phyloP scores from a whole-genome alignment of 495 filamentous ascomycete species.

The Penicillium macrosclerotiorum region DNA sequence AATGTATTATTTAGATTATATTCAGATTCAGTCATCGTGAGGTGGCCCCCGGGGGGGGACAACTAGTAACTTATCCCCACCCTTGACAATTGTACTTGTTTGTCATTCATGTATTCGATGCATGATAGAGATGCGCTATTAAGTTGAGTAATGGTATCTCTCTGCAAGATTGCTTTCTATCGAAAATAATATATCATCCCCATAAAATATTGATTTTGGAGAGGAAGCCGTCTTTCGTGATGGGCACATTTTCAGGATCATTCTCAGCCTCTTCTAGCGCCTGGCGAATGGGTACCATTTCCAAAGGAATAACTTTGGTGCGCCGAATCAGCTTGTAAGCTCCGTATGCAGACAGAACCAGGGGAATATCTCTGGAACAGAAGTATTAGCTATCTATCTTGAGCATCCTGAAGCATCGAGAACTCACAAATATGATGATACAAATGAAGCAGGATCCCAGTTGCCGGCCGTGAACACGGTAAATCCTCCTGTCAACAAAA shows the following conservation, averaged over 20 bases:
- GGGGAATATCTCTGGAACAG: constrained; percentile 34
- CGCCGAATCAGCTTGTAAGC: constrained; percentile 41
- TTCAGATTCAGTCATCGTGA: no score
- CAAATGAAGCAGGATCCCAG: constrained; percentile 32
- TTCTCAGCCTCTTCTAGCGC: constrained; percentile 31
- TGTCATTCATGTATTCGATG: no score
- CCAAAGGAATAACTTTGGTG: constrained; percentile 31
- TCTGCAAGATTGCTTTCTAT: no score
- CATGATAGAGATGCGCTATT: no score
- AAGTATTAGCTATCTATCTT: not conserved
- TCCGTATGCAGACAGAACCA: constrained; percentile 41
- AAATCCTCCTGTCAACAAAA: constrained; percentile 61
- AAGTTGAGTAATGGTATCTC: no score
- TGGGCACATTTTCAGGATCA: constrained; percentile 32
- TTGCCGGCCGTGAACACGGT: constrained; percentile 51
- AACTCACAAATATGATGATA: constrained; percentile 39
- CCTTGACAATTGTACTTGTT: no score
- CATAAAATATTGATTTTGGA: constrained; percentile 32
- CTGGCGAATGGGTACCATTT: constrained; percentile 31
- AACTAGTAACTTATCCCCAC: no score
- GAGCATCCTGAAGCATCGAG: not conserved
- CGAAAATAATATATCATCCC: no score
- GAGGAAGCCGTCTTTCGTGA: constrained; percentile 19
- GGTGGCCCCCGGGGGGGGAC: no score
- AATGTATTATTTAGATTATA: no score